Percentiles rank a stretch among this genome's conserved stretches.
Evolutionary conservation across 768 basidiomycete genomes (phyloP).

Genomic region (Trametes meyenii): DNA sequence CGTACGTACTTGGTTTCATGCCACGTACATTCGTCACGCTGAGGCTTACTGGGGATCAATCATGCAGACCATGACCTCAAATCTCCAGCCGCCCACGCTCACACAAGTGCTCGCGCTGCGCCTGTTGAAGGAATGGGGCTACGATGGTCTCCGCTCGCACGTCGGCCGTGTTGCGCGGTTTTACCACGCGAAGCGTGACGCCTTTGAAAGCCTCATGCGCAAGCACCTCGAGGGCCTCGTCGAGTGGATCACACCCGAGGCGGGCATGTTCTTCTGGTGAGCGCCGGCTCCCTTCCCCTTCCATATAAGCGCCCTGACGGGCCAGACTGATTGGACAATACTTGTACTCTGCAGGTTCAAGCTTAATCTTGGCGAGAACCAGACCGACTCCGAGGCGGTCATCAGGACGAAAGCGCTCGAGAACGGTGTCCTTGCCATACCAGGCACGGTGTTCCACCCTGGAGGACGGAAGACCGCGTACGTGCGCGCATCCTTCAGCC

Average conservation of each 20-base stretch:
- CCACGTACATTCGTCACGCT: background rate
- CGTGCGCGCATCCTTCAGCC: conserved; percentile 83
- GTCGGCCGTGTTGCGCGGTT: conserved; percentile 69
- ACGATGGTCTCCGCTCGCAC: conserved; percentile 73
- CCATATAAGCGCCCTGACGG: background rate
- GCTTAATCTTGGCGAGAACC: conserved; percentile 47
- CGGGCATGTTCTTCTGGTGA: conserved; percentile 91
- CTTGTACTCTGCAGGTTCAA: conserved; percentile 61
- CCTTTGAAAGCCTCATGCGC: conserved; percentile 76
- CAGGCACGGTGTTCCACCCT: conserved; percentile 82
- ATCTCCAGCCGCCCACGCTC: conserved; percentile 66
- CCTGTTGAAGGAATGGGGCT: conserved; percentile 72
- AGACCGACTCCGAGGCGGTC: conserved; percentile 71
- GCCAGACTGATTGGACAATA: background rate
- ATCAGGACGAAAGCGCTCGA: conserved; percentile 77
- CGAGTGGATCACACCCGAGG: conserved; percentile 69
- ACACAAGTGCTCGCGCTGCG: conserved; percentile 63
- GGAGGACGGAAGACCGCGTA: conserved; percentile 68
- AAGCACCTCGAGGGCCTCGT: conserved; percentile 79
- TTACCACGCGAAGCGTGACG: conserved; percentile 72
- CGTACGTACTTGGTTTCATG: conserved; percentile 43
- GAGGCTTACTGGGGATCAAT: conserved; percentile 1
- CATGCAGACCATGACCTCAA: conserved; percentile 64
- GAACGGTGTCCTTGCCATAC: conserved; percentile 86
- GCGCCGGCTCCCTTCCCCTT: conserved; percentile 35